Evolutionary conservation across 371 early-diverging fungal genomes (phyloP).

Genomic region (Neoconidiobolus thromboides): DNA sequence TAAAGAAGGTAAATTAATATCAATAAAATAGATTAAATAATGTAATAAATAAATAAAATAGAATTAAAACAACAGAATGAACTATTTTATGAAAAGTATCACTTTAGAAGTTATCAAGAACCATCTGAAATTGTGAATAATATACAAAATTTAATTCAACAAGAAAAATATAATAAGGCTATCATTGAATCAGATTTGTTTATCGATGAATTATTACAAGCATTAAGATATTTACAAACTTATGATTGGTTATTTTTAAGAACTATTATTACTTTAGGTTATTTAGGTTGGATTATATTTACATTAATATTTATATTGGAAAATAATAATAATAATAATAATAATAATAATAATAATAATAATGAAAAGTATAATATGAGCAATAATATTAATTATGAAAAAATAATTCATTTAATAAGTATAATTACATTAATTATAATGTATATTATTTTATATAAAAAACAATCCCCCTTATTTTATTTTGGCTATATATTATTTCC

Average conservation of each 20-base stretch:
- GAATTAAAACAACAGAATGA: slow-evolving; percentile 19
- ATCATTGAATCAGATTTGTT: slow-evolving; percentile 33
- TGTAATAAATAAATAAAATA: neutral
- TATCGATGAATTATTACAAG: slow-evolving; percentile 45
- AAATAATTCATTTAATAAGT: slow-evolving; percentile 6
- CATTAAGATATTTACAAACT: slow-evolving; percentile 85
- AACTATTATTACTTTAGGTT: slow-evolving; percentile 67
- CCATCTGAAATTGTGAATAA: too few species aligned
- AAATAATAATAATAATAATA: too few species aligned
- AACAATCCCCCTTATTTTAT: slow-evolving; percentile 62
- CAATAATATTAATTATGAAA: too few species aligned
- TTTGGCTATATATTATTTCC: slow-evolving; percentile 74
- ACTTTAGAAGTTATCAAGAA: too few species aligned
- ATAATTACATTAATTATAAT: slow-evolving; percentile 6
- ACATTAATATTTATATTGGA: too few species aligned
- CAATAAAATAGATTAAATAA: neutral
- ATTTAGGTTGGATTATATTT: slow-evolving; percentile 68
- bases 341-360: too few species aligned
- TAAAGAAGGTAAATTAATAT: slow-evolving; percentile 34
- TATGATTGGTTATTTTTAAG: slow-evolving; percentile 89
- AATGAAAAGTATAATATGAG: too few species aligned
- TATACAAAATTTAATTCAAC: slow-evolving; percentile 36
- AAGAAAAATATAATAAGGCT: slow-evolving; percentile 36
- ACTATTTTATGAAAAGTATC: neutral
- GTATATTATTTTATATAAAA: neutral